A percentile compares a stretch with the other conserved stretches of the same genome.
phyloP scores from a whole-genome alignment of 192 early-diverging fungal species.

The Helicostylum pulchrum region DNA sequence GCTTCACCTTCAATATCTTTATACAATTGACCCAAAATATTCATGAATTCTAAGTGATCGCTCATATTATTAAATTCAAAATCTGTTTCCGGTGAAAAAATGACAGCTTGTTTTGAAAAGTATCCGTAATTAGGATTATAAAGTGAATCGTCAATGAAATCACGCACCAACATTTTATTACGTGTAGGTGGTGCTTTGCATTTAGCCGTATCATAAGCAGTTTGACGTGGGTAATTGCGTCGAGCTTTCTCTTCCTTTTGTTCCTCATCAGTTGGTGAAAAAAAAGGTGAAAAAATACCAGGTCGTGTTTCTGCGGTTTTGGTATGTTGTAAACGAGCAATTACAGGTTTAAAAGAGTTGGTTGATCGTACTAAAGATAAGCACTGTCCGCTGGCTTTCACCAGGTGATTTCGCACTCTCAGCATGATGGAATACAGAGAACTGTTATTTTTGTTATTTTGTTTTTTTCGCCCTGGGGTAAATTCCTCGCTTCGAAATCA shows the following conservation, averaged over 20 bases:
- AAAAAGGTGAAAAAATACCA: conserved; percentile 25
- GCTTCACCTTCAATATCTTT: conserved; percentile 74
- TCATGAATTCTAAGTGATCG: conserved; percentile 73
- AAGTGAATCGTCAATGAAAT: conserved; percentile 93
- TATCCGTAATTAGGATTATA: conserved; percentile 97
- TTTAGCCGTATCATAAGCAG: conserved; percentile 43
- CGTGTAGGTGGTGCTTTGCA: conserved; percentile 45
- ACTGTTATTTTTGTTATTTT: too few species aligned
- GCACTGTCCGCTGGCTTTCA: too few species aligned
- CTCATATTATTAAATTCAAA: conserved; percentile 64
- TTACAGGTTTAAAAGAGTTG: neutral
- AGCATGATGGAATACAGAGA: too few species aligned
- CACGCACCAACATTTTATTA: conserved; percentile 72
- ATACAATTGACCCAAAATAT: conserved; percentile 71
- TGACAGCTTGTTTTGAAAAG: conserved; percentile 91
- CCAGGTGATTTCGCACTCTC: too few species aligned
- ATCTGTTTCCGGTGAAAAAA: conserved; percentile 63
- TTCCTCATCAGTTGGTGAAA: conserved; percentile 38
- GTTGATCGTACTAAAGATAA: too few species aligned
- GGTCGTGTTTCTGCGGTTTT: neutral
- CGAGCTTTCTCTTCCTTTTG: conserved; percentile 36
- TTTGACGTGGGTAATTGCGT: conserved; percentile 47
- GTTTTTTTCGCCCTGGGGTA: too few species aligned
- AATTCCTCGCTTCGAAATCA: too few species aligned
- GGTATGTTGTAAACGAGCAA: neutral